Base-by-base conservation (phyloP, 169 alveolate genomes). In the Babesia sp. region DNA sequence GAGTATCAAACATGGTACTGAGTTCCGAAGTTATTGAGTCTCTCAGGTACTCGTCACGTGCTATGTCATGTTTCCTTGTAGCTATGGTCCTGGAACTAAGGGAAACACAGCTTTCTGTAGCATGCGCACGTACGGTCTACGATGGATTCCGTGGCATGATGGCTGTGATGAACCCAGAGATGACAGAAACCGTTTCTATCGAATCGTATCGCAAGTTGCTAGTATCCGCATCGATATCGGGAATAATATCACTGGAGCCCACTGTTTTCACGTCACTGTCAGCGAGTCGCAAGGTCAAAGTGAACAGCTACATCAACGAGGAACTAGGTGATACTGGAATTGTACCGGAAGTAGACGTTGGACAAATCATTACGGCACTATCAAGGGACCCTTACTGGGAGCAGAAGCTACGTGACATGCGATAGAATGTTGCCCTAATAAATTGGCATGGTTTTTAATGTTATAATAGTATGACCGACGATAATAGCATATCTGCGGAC, bases 221-320 rank as follows among this genome's bases (percentile, higher is more conserved):
- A 4, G 83, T 83, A 16, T 78, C 87, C 14, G 50, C 72, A 22
- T 64, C 83, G 1, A 58, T 69, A 39, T 73, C 78, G 58, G 92
- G 92, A 0, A 78, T 87, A n/a, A 54, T 87, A 0, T 70, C 89
- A 18, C 73, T 87, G 46, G 86, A 86, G 63, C 92, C 92, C 44
- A 72, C 87, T 45, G 89, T 83, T 44, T 84, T 86, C 55, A 45
- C 84, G 31, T 56, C 73, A 51, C 31, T 70, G 33, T 29, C 68
- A 18, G 37, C 46, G 3, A 64, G 59, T n/a, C 37, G 71, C n/a
- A 78, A 68, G 67, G 7, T 48, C 5, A 20, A 67, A 26, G 34
- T 68, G 26, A 44, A 50, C 46, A 63, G 44, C 37, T 81, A 55
- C 11, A 31, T 78, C 16, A 37, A 54, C 29, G 86, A 78, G 57